phyloP scores from a whole-genome alignment of 306 rosid species.

The Castanea crenata region DNA sequence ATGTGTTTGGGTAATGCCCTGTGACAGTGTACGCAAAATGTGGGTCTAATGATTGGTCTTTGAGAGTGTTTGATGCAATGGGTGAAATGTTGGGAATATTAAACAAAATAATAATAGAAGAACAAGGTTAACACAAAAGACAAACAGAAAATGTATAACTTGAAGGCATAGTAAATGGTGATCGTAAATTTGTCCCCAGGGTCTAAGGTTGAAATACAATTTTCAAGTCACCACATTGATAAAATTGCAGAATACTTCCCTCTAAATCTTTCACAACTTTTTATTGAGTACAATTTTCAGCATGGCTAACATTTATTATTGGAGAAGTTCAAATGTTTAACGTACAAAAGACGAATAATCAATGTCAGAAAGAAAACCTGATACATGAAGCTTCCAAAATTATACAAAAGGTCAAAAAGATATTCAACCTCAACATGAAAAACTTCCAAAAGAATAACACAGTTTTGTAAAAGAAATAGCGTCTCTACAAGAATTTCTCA shows the following conservation, averaged over 20 bases:
- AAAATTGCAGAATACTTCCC: not conserved
- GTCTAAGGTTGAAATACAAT: not conserved
- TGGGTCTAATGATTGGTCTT: conserved; percentile 51
- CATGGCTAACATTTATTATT: not conserved
- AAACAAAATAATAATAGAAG: no score
- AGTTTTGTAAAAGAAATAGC: not conserved
- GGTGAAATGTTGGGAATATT: not conserved
- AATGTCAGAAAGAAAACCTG: not conserved
- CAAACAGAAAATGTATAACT: no score
- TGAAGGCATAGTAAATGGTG: no score
- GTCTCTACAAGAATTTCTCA: conserved; percentile 9
- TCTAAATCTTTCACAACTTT: not conserved
- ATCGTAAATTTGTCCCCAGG: not conserved
- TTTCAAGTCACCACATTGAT: not conserved
- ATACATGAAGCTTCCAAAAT: not conserved
- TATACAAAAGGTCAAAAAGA: not conserved
- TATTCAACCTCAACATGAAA: not conserved
- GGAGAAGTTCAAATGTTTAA: not conserved
- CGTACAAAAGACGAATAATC: not conserved
- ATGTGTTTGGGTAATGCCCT: conserved; percentile 52
- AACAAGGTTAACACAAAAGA: no score
- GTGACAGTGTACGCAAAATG: conserved; percentile 73
- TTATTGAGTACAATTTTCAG: not conserved
- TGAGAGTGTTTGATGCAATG: conserved; percentile 65
- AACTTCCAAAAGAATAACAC: not conserved